Conservation (phyloP, 495 filamentous ascomycete genomes). For the Xylaria scruposa region DNA sequence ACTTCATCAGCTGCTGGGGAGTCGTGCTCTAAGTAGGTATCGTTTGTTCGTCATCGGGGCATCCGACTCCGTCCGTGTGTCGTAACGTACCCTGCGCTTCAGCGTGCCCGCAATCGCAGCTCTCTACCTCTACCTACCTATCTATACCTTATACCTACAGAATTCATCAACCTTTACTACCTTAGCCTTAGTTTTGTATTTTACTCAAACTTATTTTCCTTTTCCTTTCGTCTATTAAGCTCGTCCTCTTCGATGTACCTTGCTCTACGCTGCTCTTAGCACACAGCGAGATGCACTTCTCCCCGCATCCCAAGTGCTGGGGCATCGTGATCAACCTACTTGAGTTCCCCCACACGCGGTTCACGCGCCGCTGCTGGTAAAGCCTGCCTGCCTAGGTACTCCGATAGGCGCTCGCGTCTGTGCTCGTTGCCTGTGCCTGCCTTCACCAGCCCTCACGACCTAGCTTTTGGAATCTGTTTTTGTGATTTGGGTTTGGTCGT, state of each 20-base stretch:
- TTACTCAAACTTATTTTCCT: neutral
- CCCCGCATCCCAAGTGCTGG: conserved; percentile 42
- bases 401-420: neutral
- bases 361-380: conserved; percentile 38
- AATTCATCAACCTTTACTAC: neutral
- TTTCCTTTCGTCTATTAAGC: conserved; percentile 7
- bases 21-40: neutral
- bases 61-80: conserved; percentile 10
- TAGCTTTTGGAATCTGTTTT: neutral
- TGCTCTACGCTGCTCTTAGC: conserved; percentile 33
- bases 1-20: conserved; percentile 19
- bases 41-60: conserved; percentile 28
- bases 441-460: neutral
- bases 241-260: conserved; percentile 11
- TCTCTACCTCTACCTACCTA: neutral
- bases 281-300: conserved; percentile 38
- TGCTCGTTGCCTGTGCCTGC: neutral
- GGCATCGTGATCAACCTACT: conserved; percentile 40
- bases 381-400: conserved; percentile 21
- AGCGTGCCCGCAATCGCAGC: neutral
- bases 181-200: conserved; percentile 6
- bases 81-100: neutral
- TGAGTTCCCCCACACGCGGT: conserved; percentile 37
- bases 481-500: neutral
- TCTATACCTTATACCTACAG: neutral